Percentiles rank a stretch among this genome's conserved stretches.
Conservation (phyloP, 345 rosid genomes). For the Melaleuca quinquenervia region DNA sequence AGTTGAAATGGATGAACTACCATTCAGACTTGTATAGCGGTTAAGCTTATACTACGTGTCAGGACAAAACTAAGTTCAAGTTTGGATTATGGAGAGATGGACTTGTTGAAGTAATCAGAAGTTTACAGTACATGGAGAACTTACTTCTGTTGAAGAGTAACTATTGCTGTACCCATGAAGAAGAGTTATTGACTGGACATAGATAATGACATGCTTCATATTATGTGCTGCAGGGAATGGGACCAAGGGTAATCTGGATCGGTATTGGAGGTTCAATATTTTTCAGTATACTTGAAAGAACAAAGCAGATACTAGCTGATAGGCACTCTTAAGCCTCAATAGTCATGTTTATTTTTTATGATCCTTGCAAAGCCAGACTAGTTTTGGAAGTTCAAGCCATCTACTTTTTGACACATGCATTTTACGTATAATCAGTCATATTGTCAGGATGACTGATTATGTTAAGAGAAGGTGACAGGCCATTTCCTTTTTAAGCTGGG, state of each 20-base stretch:
- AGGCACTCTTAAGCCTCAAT: conserved; percentile 22
- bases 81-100: neutral
- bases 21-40: neutral
- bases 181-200: neutral
- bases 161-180: neutral
- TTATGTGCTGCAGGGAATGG: conserved; percentile 50
- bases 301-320: conserved; percentile 58
- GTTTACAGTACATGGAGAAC: neutral
- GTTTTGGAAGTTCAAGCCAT: neutral
- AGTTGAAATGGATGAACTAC: neutral
- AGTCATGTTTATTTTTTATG: neutral
- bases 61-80: neutral
- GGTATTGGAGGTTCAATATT: conserved; percentile 91
- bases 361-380: neutral
- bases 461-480: neutral
- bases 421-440: neutral
- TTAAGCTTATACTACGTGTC: neutral
- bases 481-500: neutral
- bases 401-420: neutral
- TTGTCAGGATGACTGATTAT: neutral
- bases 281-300: conserved; percentile 71
- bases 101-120: neutral
- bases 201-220: neutral
- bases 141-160: neutral
- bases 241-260: conserved; percentile 84